Evolutionary conservation across 257 asterid species (phyloP).

Genomic region (Oldenlandia corymbosa): DNA sequence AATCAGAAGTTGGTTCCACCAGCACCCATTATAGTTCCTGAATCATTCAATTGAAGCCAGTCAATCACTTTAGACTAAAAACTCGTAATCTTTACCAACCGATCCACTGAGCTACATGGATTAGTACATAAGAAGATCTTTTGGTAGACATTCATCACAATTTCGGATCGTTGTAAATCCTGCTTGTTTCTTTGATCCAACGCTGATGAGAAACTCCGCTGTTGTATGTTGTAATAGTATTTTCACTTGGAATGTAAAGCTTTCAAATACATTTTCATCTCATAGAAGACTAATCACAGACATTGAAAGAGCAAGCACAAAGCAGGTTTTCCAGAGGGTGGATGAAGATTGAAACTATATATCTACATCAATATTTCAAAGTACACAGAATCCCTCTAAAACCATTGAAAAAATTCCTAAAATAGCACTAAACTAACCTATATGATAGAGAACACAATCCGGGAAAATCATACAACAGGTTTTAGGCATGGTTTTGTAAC

Average conservation of each 20-base stretch:
- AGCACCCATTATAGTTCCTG: conserved; percentile 65
- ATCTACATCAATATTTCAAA: neutral
- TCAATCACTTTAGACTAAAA: neutral
- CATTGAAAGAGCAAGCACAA: neutral
- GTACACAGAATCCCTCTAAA: neutral
- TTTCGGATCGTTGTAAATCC: neutral
- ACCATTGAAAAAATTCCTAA: neutral
- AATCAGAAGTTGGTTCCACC: conserved; percentile 35
- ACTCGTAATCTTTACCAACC: neutral
- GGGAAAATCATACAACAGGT: too few relatives aligned
- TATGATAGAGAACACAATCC: neutral
- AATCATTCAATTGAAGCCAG: conserved; percentile 7
- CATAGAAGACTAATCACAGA: neutral
- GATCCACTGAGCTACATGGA: neutral
- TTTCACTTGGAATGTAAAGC: neutral
- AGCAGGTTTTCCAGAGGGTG: neutral
- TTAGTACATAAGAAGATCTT: neutral
- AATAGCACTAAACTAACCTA: neutral
- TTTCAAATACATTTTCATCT: neutral
- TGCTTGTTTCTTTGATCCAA: neutral
- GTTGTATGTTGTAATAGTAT: neutral
- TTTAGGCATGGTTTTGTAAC: too few relatives aligned
- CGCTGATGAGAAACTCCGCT: neutral
- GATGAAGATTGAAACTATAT: neutral
- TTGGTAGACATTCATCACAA: neutral